A percentile compares a stretch with the other conserved stretches of the same genome.
Evolutionary conservation across 2,329 filamentous ascomycete genomes (phyloP).

Genomic region (Elsinoe perseae): DNA sequence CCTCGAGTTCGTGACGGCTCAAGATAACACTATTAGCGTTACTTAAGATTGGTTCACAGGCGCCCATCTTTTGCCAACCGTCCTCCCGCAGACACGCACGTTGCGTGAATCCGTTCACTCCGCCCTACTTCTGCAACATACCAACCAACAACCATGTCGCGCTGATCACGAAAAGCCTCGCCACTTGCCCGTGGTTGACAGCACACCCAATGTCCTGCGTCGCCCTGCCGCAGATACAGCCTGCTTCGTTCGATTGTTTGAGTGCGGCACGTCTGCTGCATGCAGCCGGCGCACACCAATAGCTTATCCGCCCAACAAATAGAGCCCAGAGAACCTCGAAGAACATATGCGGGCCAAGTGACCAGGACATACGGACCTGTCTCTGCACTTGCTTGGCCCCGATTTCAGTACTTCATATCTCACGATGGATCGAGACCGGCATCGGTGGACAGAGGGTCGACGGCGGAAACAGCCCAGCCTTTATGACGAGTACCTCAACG

Average conservation of each 20-base stretch:
- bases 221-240: not conserved
- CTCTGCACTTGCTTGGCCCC: conserved; percentile 4
- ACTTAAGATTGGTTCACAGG: not conserved
- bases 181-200: conserved; percentile 3
- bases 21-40: not conserved
- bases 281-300: not conserved
- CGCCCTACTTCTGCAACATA: not conserved
- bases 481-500: conserved; percentile 28
- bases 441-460: conserved; percentile 20
- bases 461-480: conserved; percentile 25
- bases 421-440: conserved; percentile 17
- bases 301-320: not conserved
- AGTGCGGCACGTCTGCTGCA: conserved; percentile 7
- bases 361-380: not conserved
- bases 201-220: conserved; percentile 5
- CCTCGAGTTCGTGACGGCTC: not conserved
- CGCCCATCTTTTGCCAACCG: conserved; percentile 1
- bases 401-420: not conserved
- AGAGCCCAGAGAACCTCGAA: not conserved
- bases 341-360: conserved; percentile 11
- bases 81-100: not conserved
- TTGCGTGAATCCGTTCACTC: not conserved
- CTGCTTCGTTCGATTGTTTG: not conserved
- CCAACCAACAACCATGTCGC: conserved; percentile 8
- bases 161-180: not conserved